Evolutionary conservation across 352 stramenopile genomes (phyloP).

Genomic region (Phytophthora sp.): DNA sequence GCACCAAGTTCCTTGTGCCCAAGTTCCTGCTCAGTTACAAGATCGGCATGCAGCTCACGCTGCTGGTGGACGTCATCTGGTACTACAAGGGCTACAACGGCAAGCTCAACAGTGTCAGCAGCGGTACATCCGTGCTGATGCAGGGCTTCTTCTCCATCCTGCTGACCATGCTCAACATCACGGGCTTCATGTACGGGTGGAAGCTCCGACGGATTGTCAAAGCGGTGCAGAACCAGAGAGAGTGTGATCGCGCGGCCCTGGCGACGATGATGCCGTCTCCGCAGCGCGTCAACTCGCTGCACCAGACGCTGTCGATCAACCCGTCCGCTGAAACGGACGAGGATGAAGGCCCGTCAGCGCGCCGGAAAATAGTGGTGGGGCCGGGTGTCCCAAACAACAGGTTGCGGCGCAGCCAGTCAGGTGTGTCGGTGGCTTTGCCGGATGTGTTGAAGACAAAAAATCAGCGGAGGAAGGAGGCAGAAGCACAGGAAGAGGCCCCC

Average conservation of each 20-base stretch:
- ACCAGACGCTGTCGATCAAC: slow-evolving; percentile 70
- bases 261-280: slow-evolving; percentile 80
- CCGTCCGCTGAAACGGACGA: slow-evolving; percentile 51
- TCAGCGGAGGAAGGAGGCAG: slow-evolving; percentile 31
- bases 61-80: slow-evolving; percentile 87
- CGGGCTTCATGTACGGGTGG: slow-evolving; percentile 85
- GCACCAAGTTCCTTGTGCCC: slow-evolving; percentile 86
- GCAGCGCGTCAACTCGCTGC: slow-evolving; percentile 41
- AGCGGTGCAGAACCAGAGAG: slow-evolving; percentile 78
- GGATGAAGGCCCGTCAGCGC: slow-evolving; percentile 36
- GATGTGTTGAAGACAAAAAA: slow-evolving; percentile 35
- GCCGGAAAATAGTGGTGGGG: slow-evolving; percentile 58
- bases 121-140: slow-evolving; percentile 83
- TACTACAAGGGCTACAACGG: slow-evolving; percentile 89
- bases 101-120: slow-evolving; percentile 79
- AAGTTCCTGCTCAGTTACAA: slow-evolving; percentile 91
- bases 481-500: slow-evolving; percentile 27
- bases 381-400: slow-evolving; percentile 25
- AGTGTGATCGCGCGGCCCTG: slow-evolving; percentile 79
- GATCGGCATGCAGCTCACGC: slow-evolving; percentile 88
- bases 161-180: slow-evolving; percentile 79
- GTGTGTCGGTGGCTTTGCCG: slow-evolving; percentile 22
- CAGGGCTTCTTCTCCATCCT: slow-evolving; percentile 88
- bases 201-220: slow-evolving; percentile 90
- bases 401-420: slow-evolving; percentile 25